Conservation (phyloP, 148 eudicot genomes). For the Drosera capensis region DNA sequence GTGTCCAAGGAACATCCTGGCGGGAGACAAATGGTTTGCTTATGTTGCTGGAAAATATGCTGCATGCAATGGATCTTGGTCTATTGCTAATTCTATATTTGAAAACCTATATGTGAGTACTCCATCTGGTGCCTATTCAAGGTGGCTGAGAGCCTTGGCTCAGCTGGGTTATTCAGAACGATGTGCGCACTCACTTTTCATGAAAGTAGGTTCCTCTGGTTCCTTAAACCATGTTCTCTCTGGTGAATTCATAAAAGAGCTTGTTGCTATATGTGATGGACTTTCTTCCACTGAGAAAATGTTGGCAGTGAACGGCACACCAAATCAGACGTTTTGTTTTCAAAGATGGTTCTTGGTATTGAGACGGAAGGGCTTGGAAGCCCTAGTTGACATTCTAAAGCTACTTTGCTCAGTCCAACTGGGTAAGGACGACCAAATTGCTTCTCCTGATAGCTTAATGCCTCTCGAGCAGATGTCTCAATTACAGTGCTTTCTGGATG, state of each 20-base stretch:
- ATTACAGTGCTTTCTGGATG: slow-evolving; percentile 14
- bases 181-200: slow-evolving; percentile 25
- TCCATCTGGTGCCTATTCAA: slow-evolving; percentile 27
- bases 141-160: slow-evolving; percentile 57
- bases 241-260: slow-evolving; percentile 20
- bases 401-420: slow-evolving; percentile 17
- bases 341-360: slow-evolving; percentile 66
- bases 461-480: slow-evolving; percentile 7
- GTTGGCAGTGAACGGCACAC: slow-evolving; percentile 21
- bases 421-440: slow-evolving; percentile 9
- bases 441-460: slow-evolving; percentile 3
- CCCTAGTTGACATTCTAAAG: slow-evolving; percentile 31
- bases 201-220: slow-evolving; percentile 12
- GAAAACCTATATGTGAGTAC: slow-evolving; percentile 26
- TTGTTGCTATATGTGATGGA: slow-evolving; percentile 19
- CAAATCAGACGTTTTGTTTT: slow-evolving; percentile 30
- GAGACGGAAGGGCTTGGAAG: slow-evolving; percentile 37
- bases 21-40: slow-evolving; percentile 44
- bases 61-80: slow-evolving; percentile 57
- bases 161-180: slow-evolving; percentile 36
- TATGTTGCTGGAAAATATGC: slow-evolving; percentile 68
- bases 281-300: slow-evolving; percentile 31
- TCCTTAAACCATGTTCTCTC: slow-evolving; percentile 6
- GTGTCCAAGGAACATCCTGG: slow-evolving; percentile 37
- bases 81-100: slow-evolving; percentile 48